phyloP scores from a whole-genome alignment of 2,329 filamentous ascomycete genomes.

The Pseudogymnoascus sp. region DNA sequence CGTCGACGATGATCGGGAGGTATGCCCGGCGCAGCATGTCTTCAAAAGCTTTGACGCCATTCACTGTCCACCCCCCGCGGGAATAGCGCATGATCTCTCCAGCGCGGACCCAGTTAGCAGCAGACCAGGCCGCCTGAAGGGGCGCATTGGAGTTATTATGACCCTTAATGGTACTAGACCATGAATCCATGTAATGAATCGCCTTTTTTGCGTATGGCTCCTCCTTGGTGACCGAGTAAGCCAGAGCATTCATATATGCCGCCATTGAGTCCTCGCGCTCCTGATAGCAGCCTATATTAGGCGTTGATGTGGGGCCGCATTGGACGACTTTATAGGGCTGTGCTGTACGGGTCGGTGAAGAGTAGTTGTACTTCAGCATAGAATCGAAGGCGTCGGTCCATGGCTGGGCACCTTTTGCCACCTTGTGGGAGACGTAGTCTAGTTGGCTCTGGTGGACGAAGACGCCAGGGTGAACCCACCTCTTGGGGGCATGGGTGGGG shows the following conservation, averaged over 20 bases:
- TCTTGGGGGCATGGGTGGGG: conserved; percentile 8
- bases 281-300: conserved; percentile 24
- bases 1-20: conserved; percentile 21
- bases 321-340: conserved; percentile 20
- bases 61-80: conserved; percentile 20
- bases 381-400: conserved; percentile 18
- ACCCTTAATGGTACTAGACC: conserved; percentile 21
- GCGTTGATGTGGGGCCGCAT: conserved; percentile 25
- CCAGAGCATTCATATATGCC: conserved; percentile 26
- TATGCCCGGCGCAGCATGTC: conserved; percentile 25
- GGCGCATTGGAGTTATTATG: conserved; percentile 26
- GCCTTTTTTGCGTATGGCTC: conserved; percentile 23
- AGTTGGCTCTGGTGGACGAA: conserved; percentile 11
- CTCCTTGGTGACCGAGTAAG: conserved; percentile 22
- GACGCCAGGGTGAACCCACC: conserved; percentile 13
- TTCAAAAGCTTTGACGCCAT: conserved; percentile 22
- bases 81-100: conserved; percentile 27
- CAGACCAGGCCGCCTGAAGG: conserved; percentile 27
- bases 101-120: conserved; percentile 25
- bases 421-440: conserved; percentile 9
- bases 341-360: conserved; percentile 12
- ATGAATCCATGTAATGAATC: conserved; percentile 27
- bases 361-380: conserved; percentile 16
- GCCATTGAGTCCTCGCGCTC: conserved; percentile 26
- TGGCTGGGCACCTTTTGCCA: conserved; percentile 9